These are phyloP conservation scores for Chaetomium olivaceum DNA, from an alignment of 2,329 filamentous ascomycete species.

Conservation along the genomic window DNA sequence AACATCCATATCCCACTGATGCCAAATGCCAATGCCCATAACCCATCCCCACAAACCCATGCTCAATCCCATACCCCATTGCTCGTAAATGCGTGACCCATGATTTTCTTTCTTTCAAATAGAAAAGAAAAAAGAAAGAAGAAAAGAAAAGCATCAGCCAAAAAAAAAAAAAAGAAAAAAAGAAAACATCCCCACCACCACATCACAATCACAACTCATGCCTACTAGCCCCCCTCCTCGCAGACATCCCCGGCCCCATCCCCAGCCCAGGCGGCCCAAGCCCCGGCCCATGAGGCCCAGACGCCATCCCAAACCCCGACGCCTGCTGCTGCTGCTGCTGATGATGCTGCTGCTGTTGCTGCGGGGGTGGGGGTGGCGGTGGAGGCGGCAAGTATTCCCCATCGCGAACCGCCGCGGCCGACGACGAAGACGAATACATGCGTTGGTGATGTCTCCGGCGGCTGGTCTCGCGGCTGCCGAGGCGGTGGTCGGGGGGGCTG, in stretches of 20 bases:
- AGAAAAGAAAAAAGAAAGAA: too few species aligned
- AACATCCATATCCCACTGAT: background rate
- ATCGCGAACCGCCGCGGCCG: slow-evolving; percentile 21
- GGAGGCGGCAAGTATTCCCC: background rate
- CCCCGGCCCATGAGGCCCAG: background rate
- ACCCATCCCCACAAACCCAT: background rate
- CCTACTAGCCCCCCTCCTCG: slow-evolving; percentile 7
- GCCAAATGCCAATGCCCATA: background rate
- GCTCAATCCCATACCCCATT: background rate
- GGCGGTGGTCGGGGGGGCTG: slow-evolving; percentile 46
- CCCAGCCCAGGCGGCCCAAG: too few species aligned
- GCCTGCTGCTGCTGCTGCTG: background rate
- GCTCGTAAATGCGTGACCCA: background rate
- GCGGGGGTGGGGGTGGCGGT: background rate
- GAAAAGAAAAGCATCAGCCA: background rate
- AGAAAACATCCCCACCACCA: background rate
- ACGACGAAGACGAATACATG: slow-evolving; percentile 36
- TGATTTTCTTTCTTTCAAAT: background rate
- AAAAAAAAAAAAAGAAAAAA: background rate
- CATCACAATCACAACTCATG: slow-evolving; percentile 9
- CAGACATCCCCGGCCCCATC: background rate
- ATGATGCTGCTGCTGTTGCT: background rate
- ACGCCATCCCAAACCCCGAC: background rate
- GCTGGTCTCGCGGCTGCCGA: slow-evolving; percentile 46
- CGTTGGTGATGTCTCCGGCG: slow-evolving; percentile 41